Percentiles rank a stretch among this genome's conserved stretches.
Evolutionary conservation across 2,329 filamentous ascomycete genomes (phyloP).

Genomic region (Botrytis fabae): DNA sequence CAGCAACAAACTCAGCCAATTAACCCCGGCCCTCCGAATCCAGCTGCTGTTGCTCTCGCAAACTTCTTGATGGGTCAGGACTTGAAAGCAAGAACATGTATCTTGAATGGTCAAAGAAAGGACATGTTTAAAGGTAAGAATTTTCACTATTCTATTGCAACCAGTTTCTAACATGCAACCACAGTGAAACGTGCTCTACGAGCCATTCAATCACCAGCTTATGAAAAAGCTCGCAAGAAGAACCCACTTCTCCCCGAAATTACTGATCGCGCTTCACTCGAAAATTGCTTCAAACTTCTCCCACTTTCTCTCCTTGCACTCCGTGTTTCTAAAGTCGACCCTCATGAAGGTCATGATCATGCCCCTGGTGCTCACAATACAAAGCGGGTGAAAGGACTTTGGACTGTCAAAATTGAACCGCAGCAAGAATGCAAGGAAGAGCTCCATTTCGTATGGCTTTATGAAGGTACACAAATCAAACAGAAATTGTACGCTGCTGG

Average conservation of each 20-base stretch:
- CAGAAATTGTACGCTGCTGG: slow-evolving; percentile 87
- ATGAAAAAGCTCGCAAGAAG: slow-evolving; percentile 86
- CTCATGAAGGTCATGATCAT: slow-evolving; percentile 73
- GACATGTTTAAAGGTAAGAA: slow-evolving; percentile 90
- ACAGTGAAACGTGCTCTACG: slow-evolving; percentile 94
- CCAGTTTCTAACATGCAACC: slow-evolving; percentile 24
- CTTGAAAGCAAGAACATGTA: slow-evolving; percentile 85
- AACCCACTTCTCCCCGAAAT: slow-evolving; percentile 86
- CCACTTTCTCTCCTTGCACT: slow-evolving; percentile 92
- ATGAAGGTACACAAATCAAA: slow-evolving; percentile 91
- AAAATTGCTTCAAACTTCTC: slow-evolving; percentile 92
- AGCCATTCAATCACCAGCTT: slow-evolving; percentile 83
- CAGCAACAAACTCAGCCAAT: slow-evolving; percentile 65
- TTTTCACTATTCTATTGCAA: not conserved
- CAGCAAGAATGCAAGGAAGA: slow-evolving; percentile 88
- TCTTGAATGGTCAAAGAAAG: slow-evolving; percentile 93
- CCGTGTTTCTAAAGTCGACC: slow-evolving; percentile 80
- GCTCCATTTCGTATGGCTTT: slow-evolving; percentile 96
- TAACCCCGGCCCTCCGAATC: slow-evolving; percentile 78
- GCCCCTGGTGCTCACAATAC: slow-evolving; percentile 63
- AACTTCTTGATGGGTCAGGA: slow-evolving; percentile 83
- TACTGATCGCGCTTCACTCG: slow-evolving; percentile 81
- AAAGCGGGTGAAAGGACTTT: slow-evolving; percentile 92
- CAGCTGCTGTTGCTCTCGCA: slow-evolving; percentile 83
- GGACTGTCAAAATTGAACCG: slow-evolving; percentile 93